Base-by-base conservation (phyloP, 345 rosid species). In the Acer yangbiense region DNA sequence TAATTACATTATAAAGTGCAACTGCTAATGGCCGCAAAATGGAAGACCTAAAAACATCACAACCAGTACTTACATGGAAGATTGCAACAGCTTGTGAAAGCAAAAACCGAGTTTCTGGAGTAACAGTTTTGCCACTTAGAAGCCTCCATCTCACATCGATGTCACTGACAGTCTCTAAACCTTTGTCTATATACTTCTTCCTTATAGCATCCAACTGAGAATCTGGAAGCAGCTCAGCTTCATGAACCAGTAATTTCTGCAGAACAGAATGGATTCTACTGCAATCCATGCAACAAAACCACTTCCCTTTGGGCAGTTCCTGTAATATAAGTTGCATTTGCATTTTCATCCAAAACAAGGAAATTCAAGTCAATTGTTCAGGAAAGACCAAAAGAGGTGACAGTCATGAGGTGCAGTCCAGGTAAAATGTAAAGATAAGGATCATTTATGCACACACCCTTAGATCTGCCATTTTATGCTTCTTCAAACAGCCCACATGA, bases 401-500 rank as follows among this genome's bases (percentile, higher is more conserved):
- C 60, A 3, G 58, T 0, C 65, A 63, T 11, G 23, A 46, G 16
- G 35, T 44, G 27, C 20, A 63, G 52, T 67, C 46, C 54, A 70
- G 10, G 48, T 63, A n/a, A 46, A 39, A 73, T 25, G 43, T 25
- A 73, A 64, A 32, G 17, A 64, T 21, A 48, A 71, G 52, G 73
- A 71, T 73, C 39, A 77, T 58, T 68, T 72, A 67, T 61, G 65
- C 67, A 48, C 69, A 48, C 72, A 94, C 99, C 99, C 91, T 92
- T 77, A 96, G 84, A 82, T 87, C 95, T 77, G 89, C 92, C 84
- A 96, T 89, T 79, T 91, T 89, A 76, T 86, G 88, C 66, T 87
- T 93, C 84, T 89, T 92, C 87, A 96, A 87, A 82, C 99, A 96
- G 81, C 99, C 99, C 76, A 96, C 90, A 74, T 92, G 97, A 83